A percentile compares a stretch with the other conserved stretches of the same genome.
These are phyloP conservation scores for Closterium sp. DNA, from an alignment of 139 green algal species.

Conservation along the genomic window DNA sequence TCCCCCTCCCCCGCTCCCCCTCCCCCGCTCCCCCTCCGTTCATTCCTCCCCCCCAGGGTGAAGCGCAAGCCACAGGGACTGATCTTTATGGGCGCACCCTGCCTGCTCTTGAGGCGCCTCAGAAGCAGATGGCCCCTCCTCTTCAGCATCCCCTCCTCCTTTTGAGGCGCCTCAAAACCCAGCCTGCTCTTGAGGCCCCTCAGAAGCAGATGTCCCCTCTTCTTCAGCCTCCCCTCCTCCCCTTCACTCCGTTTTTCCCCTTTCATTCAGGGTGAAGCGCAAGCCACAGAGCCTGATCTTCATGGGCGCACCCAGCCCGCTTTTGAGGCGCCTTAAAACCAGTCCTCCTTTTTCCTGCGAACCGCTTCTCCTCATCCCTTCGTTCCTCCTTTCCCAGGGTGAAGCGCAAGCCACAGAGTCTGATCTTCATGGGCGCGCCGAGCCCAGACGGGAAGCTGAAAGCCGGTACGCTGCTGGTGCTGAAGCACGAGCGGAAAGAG, in stretches of 20 bases:
- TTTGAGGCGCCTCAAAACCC: neutral
- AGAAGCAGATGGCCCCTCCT: neutral
- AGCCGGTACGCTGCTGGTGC: constrained; percentile 31
- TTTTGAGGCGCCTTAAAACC: neutral
- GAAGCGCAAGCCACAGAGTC: constrained; percentile 1
- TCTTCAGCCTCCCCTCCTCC: neutral
- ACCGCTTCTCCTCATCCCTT: neutral
- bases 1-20: no score
- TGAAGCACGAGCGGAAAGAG: constrained; percentile 38
- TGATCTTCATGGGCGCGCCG: constrained; percentile 36
- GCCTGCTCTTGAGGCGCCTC: neutral
- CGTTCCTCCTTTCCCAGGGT: neutral
- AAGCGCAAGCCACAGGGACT: constrained; percentile 6
- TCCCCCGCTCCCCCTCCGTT: neutral
- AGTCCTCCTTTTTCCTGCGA: neutral
- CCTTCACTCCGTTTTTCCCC: neutral
- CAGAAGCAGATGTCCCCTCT: neutral
- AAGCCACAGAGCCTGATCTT: constrained; percentile 25
- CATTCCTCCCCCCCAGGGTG: neutral
- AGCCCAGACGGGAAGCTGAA: constrained; percentile 14
- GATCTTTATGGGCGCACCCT: constrained; percentile 28
- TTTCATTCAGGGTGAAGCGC: neutral
- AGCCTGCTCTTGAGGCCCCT: neutral
- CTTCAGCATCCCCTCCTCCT: neutral
- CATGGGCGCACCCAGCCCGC: constrained; percentile 12